phyloP scores from a whole-genome alignment of 1,139 yeast genomes.

The Chernovozyma sophiae-reginae region DNA sequence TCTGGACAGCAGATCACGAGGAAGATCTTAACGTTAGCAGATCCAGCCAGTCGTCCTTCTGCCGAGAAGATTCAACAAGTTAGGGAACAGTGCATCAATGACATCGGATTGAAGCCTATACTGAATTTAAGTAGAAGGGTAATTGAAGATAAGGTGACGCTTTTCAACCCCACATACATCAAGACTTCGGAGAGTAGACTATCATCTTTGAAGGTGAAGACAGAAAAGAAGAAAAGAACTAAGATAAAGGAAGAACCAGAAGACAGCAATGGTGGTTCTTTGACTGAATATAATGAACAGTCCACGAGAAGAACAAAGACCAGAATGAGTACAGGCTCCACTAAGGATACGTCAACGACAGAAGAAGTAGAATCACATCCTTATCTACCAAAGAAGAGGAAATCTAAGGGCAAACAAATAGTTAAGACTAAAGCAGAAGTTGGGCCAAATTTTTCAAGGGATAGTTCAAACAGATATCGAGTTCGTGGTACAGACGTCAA shows the following conservation, averaged over 20 bases:
- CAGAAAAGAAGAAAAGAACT: constrained; percentile 5
- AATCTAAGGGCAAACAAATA: constrained; percentile 1
- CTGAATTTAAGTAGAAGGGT: constrained; percentile 16
- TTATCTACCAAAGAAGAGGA: constrained; percentile 4
- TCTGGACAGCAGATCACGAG: constrained; percentile 30
- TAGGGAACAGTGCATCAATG: constrained; percentile 22
- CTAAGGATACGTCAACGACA: neutral
- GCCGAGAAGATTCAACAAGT: constrained; percentile 24
- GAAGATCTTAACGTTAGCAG: constrained; percentile 30
- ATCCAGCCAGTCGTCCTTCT: constrained; percentile 26
- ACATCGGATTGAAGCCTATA: constrained; percentile 18
- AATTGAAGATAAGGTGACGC: constrained; percentile 30
- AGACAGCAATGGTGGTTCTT: constrained; percentile 7
- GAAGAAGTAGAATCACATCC: neutral
- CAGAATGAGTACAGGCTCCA: too few species aligned
- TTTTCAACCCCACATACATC: constrained; percentile 12
- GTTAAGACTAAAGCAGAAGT: constrained; percentile 4
- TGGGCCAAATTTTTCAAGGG: neutral
- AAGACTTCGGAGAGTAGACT: constrained; percentile 15
- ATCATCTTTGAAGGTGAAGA: constrained; percentile 16
- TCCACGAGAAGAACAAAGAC: neutral
- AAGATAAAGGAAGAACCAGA: constrained; percentile 11
- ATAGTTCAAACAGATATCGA: constrained; percentile 2
- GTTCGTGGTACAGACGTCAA: constrained; percentile 20
- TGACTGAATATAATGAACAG: neutral